phyloP scores from a whole-genome alignment of 2,329 filamentous ascomycete species.

The Ophiosphaerella narmari region DNA sequence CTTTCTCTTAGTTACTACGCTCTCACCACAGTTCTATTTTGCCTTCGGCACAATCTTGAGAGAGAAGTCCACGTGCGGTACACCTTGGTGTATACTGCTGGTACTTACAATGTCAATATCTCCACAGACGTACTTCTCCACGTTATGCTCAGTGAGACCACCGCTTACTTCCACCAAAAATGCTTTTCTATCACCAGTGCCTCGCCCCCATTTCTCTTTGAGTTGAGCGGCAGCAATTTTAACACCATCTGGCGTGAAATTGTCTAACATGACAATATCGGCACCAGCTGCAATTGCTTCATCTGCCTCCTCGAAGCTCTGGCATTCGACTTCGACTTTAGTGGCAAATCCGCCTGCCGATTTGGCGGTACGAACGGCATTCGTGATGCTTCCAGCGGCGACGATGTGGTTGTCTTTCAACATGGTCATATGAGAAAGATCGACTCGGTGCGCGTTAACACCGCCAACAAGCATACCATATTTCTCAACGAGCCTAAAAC shows the following conservation, averaged over 20 bases:
- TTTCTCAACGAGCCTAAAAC: conserved; percentile 94
- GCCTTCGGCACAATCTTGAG: conserved; percentile 74
- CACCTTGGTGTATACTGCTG: conserved; percentile 95
- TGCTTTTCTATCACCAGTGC: conserved; percentile 63
- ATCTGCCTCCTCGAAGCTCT: conserved; percentile 83
- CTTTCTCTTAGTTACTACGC: conserved; percentile 7
- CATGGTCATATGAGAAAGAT: conserved; percentile 92
- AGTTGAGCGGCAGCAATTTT: conserved; percentile 73
- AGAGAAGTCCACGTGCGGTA: conserved; percentile 92
- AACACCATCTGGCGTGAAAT: conserved; percentile 82
- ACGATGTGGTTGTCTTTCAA: conserved; percentile 99
- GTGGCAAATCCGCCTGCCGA: conserved; percentile 84
- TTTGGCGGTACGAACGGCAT: conserved; percentile 83
- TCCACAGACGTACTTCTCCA: conserved; percentile 73
- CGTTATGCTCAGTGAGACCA: conserved; percentile 83
- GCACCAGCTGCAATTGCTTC: conserved; percentile 90
- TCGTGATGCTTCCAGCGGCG: conserved; percentile 80
- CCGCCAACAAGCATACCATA: conserved; percentile 97
- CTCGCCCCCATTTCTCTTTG: conserved; percentile 76
- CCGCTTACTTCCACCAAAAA: conserved; percentile 90
- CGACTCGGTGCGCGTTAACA: conserved; percentile 88
- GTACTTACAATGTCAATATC: conserved; percentile 97
- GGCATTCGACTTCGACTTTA: conserved; percentile 96
- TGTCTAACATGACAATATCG: conserved; percentile 97
- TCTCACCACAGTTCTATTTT: conserved; percentile 25